Conservation (phyloP, 495 filamentous ascomycete genomes). For the Daldinia bambusicola region DNA sequence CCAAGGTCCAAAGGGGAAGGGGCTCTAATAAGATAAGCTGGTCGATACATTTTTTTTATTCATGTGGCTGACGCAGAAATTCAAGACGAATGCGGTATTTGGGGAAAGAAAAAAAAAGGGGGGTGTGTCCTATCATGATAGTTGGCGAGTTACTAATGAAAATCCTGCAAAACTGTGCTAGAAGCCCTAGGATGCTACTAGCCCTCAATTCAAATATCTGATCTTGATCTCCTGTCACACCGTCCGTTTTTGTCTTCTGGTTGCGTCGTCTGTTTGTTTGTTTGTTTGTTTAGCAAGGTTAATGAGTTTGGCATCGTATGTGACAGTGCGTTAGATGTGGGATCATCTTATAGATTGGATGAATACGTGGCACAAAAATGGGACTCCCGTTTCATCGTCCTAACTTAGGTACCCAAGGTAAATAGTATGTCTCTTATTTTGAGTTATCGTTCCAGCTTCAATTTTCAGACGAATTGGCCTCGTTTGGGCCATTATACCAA, state of each 20-base stretch:
- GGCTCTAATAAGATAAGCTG: conserved; percentile 17
- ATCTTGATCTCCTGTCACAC: conserved; percentile 5
- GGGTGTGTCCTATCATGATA: conserved; percentile 24
- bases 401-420: too few relatives aligned
- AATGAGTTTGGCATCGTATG: not conserved
- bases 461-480: too few relatives aligned
- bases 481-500: too few relatives aligned
- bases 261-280: too few relatives aligned
- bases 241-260: not conserved
- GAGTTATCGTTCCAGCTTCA: too few relatives aligned
- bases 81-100: conserved; percentile 17
- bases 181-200: conserved; percentile 14
- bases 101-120: not conserved
- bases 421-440: not conserved
- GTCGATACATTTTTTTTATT: conserved; percentile 13
- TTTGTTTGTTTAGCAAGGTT: too few relatives aligned
- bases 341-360: too few relatives aligned
- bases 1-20: not conserved
- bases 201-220: conserved; percentile 14
- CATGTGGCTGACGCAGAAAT: conserved; percentile 13
- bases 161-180: conserved; percentile 15
- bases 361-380: too few relatives aligned
- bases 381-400: too few relatives aligned
- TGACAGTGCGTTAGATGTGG: not conserved
- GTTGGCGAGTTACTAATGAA: conserved; percentile 36